Evolutionary conservation across 164 flowering plant genomes (phyloP).

Genomic region (Saururus chinensis): DNA sequence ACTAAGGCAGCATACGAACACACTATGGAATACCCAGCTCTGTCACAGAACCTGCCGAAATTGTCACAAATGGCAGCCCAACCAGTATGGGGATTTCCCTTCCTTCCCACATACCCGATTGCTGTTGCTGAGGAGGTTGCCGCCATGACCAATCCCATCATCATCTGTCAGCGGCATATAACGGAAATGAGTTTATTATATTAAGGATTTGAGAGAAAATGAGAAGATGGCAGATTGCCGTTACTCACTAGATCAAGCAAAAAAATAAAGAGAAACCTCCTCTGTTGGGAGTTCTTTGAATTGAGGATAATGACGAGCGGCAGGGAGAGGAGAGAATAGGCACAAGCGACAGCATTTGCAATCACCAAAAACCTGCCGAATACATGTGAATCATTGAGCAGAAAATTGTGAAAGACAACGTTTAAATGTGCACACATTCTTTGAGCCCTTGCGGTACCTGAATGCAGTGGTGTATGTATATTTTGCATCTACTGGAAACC

Average conservation of each 20-base stretch:
- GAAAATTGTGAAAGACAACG: not conserved
- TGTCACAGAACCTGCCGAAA: slow-evolving; percentile 37
- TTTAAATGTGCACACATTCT: not conserved
- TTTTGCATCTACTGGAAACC: slow-evolving; percentile 22
- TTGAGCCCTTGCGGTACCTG: slow-evolving; percentile 14
- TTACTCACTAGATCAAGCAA: slow-evolving; percentile 48
- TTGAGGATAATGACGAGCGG: slow-evolving; percentile 13
- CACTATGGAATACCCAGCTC: slow-evolving; percentile 11
- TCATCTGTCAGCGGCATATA: slow-evolving; percentile 22
- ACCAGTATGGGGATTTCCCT: slow-evolving; percentile 35
- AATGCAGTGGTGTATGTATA: slow-evolving; percentile 34
- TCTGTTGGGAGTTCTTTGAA: slow-evolving; percentile 7
- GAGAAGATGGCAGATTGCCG: too few relatives aligned
- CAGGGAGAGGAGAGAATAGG: slow-evolving; percentile 30
- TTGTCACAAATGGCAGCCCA: slow-evolving; percentile 44
- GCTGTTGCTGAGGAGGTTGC: slow-evolving; percentile 52
- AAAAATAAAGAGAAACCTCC: slow-evolving; percentile 26
- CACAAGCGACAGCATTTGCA: slow-evolving; percentile 24
- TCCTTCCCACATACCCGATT: slow-evolving; percentile 30
- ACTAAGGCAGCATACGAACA: slow-evolving; percentile 35
- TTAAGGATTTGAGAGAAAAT: too few relatives aligned
- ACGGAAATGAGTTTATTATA: not conserved
- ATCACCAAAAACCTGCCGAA: slow-evolving; percentile 37
- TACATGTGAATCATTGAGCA: not conserved
- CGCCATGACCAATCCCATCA: slow-evolving; percentile 27